A percentile compares a stretch with the other conserved stretches of the same genome.
These are phyloP conservation scores for Penicillium expansum DNA, from an alignment of 2,329 filamentous ascomycete genomes.

Conservation along the genomic window DNA sequence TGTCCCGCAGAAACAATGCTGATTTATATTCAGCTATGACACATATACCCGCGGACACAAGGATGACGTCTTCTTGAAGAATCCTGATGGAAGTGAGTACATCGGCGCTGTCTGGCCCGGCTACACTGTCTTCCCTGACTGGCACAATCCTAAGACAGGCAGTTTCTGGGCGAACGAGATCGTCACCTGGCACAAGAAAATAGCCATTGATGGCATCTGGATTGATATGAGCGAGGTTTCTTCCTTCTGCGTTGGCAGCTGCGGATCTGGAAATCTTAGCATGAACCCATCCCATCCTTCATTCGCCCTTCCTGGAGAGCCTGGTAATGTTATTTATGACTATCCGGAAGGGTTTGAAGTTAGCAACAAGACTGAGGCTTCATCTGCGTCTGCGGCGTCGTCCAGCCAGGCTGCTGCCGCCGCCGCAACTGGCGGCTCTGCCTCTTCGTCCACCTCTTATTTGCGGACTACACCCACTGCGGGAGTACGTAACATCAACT, in stretches of 20 bases:
- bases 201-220: slow-evolving; percentile 56
- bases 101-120: slow-evolving; percentile 58
- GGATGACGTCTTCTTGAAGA: slow-evolving; percentile 51
- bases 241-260: slow-evolving; percentile 69
- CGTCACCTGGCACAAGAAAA: slow-evolving; percentile 50
- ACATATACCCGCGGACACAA: slow-evolving; percentile 52
- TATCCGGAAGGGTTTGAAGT: slow-evolving; percentile 70
- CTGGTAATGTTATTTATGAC: slow-evolving; percentile 56
- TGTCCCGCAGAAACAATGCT: slow-evolving; percentile 7
- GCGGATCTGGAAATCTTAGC: slow-evolving; percentile 63
- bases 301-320: slow-evolving; percentile 64
- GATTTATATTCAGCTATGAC: slow-evolving; percentile 49
- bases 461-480: slow-evolving; percentile 60
- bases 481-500: slow-evolving; percentile 65
- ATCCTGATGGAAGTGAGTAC: slow-evolving; percentile 55
- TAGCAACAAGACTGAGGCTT: slow-evolving; percentile 66
- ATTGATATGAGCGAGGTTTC: slow-evolving; percentile 63
- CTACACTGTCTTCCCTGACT: slow-evolving; percentile 62
- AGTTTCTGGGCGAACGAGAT: slow-evolving; percentile 61
- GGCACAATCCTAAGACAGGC: slow-evolving; percentile 57
- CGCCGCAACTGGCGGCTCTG: slow-evolving; percentile 33
- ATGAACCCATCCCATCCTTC: slow-evolving; percentile 67
- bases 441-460: slow-evolving; percentile 46
- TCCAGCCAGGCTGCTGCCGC: slow-evolving; percentile 50
- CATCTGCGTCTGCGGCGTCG: slow-evolving; percentile 56